Percentiles rank a stretch among this genome's conserved stretches.
phyloP scores from a whole-genome alignment of 768 basidiomycete genomes.

The Panaeolus cyanescens region DNA sequence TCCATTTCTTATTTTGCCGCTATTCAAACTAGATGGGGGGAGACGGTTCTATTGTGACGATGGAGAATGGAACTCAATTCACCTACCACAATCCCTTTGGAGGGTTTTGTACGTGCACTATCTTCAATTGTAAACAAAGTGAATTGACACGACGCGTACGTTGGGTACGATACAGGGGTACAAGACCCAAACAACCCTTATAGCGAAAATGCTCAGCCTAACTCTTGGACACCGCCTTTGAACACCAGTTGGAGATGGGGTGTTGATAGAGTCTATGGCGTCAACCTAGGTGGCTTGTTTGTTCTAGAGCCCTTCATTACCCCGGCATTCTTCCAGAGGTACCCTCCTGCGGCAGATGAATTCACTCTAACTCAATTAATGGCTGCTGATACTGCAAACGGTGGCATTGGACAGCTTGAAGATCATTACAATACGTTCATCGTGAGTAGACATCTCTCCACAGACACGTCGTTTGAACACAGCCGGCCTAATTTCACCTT shows the following conservation, averaged over 20 bases:
- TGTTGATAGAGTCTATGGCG: slow-evolving; percentile 54
- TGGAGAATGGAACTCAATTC: slow-evolving; percentile 66
- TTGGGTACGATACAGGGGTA: slow-evolving; percentile 41
- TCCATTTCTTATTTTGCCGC: not conserved
- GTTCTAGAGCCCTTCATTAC: slow-evolving; percentile 79
- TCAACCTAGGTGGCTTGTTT: slow-evolving; percentile 77
- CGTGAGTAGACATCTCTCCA: slow-evolving; percentile 41
- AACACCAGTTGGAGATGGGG: slow-evolving; percentile 72
- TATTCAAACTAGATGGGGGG: slow-evolving; percentile 43
- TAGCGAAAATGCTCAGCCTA: slow-evolving; percentile 65
- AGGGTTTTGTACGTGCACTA: slow-evolving; percentile 51
- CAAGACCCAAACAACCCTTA: slow-evolving; percentile 65
- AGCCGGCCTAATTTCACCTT: not conserved
- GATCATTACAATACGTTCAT: slow-evolving; percentile 85
- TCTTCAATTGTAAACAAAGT: not conserved
- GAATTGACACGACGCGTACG: not conserved
- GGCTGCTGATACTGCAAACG: slow-evolving; percentile 61
- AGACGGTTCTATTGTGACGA: slow-evolving; percentile 60
- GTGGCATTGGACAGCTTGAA: slow-evolving; percentile 68
- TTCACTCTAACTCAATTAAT: slow-evolving; percentile 68
- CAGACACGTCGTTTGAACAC: not conserved
- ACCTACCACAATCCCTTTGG: slow-evolving; percentile 74
- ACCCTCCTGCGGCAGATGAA: slow-evolving; percentile 60
- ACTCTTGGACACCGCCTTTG: slow-evolving; percentile 74
- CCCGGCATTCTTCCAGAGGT: slow-evolving; percentile 63